Percentiles rank a stretch among this genome's conserved stretches.
These are phyloP conservation scores for Sphagnum magellanicum DNA, from an alignment of 228 moss, liverwort and hornwort genomes.

Conservation along the genomic window DNA sequence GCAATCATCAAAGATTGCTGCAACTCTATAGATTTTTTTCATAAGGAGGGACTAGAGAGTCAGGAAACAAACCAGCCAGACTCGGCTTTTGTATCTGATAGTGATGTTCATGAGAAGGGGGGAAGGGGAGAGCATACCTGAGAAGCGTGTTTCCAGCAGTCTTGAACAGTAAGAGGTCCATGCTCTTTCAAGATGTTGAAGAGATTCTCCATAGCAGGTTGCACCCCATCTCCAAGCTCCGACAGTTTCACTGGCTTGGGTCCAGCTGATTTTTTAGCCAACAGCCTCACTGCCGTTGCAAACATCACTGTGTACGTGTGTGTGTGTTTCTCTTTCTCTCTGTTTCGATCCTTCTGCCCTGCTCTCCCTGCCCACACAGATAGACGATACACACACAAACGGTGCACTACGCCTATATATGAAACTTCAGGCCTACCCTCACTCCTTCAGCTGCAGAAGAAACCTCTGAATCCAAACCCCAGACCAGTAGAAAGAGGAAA, in stretches of 20 bases:
- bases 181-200: conserved; percentile 65
- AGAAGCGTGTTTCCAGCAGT: conserved; percentile 69
- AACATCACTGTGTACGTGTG: conserved; percentile 39
- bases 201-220: conserved; percentile 57
- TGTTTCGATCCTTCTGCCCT: too few species aligned
- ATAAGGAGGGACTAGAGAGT: too few species aligned
- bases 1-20: not conserved
- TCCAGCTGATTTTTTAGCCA: conserved; percentile 56
- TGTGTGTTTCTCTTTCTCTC: not conserved
- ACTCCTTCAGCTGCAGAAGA: too few species aligned
- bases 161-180: conserved; percentile 71
- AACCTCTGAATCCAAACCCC: too few species aligned
- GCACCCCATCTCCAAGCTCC: conserved; percentile 49
- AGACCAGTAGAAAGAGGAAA: too few species aligned
- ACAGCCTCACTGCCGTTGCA: conserved; percentile 58
- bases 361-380: too few species aligned
- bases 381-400: too few species aligned
- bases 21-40: not conserved
- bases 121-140: conserved; percentile 27
- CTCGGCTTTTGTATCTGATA: not conserved
- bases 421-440: too few species aligned
- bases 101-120: not conserved
- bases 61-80: too few species aligned
- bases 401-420: too few species aligned
- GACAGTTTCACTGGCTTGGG: conserved; percentile 33